Conservation (phyloP, 257 asterid species). For the Gentiana macrophylla region DNA sequence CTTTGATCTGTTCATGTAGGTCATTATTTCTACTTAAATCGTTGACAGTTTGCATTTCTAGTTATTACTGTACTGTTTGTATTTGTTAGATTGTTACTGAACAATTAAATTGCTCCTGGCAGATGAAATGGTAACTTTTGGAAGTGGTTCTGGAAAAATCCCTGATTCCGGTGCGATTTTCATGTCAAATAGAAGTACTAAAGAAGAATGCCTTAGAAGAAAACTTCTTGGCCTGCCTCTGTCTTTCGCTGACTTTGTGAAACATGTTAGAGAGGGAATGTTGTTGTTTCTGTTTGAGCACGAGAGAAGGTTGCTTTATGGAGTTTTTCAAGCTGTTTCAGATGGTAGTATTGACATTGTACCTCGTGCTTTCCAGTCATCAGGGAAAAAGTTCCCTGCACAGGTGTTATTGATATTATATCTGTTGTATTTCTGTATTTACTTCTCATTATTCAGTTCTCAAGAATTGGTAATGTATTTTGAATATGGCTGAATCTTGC, state of each 20-base stretch:
- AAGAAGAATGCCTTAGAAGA: conserved; percentile 4
- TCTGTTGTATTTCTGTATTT: no score
- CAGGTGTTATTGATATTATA: neutral
- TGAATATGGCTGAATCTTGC: no score
- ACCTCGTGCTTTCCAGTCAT: conserved; percentile 1
- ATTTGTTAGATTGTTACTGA: no score
- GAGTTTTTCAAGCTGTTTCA: conserved; percentile 7
- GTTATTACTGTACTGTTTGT: no score
- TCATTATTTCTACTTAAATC: no score
- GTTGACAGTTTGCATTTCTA: no score
- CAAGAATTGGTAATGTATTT: no score
- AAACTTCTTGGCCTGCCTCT: conserved; percentile 8
- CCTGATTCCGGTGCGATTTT: conserved; percentile 11
- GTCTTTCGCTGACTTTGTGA: conserved; percentile 6
- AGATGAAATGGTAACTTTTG: no score
- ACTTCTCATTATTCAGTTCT: no score
- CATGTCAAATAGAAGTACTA: conserved; percentile 9
- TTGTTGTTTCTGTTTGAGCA: conserved; percentile 10
- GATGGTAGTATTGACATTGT: conserved; percentile 9
- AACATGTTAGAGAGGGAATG: conserved; percentile 10
- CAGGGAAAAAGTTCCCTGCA: conserved; percentile 6
- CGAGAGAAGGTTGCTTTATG: conserved; percentile 7
- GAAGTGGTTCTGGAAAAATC: neutral
- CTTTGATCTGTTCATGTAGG: no score
- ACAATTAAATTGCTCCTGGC: no score